Conservation (phyloP, 2,329 filamentous ascomycete genomes). For the Aspergillus sp. region DNA sequence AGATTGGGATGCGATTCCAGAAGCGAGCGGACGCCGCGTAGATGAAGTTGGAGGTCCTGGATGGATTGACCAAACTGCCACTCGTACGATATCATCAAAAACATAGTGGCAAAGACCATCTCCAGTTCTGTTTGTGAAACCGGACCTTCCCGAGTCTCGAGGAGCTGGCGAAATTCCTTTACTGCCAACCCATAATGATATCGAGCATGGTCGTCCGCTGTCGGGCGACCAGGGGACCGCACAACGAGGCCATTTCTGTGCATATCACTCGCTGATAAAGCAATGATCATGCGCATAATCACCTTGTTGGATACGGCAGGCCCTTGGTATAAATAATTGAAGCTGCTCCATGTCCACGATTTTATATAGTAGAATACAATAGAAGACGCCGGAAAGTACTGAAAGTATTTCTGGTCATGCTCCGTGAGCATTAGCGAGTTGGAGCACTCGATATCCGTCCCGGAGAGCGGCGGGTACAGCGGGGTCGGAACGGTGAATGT, state of each 20-base stretch:
- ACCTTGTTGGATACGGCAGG: constrained; percentile 35
- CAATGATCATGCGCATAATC: constrained; percentile 43
- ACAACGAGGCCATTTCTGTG: constrained; percentile 31
- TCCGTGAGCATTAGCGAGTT: constrained; percentile 35
- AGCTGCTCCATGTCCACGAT: constrained; percentile 38
- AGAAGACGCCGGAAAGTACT: constrained; percentile 9
- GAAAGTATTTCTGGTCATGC: constrained; percentile 5
- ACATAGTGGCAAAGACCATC: constrained; percentile 38
- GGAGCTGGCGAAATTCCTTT: constrained; percentile 37
- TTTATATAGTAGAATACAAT: constrained; percentile 30
- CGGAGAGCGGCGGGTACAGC: constrained; percentile 26
- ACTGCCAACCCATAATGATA: constrained; percentile 39
- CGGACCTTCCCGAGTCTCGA: constrained; percentile 28
- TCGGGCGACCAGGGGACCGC: constrained; percentile 26
- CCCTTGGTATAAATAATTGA: constrained; percentile 38
- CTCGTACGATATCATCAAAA: constrained; percentile 37
- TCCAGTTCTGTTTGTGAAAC: constrained; percentile 32
- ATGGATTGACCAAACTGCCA: constrained; percentile 38
- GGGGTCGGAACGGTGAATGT: constrained; percentile 21
- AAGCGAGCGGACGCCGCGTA: constrained; percentile 38
- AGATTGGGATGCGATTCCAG: constrained; percentile 35
- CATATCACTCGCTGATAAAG: constrained; percentile 38
- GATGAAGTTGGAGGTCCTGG: constrained; percentile 36
- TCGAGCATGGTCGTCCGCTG: constrained; percentile 31
- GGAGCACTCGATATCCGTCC: constrained; percentile 25